A percentile compares a stretch with the other conserved stretches of the same genome.
Conservation (phyloP, 805 yeast genomes). For the Torulaspora delbrueckii region DNA sequence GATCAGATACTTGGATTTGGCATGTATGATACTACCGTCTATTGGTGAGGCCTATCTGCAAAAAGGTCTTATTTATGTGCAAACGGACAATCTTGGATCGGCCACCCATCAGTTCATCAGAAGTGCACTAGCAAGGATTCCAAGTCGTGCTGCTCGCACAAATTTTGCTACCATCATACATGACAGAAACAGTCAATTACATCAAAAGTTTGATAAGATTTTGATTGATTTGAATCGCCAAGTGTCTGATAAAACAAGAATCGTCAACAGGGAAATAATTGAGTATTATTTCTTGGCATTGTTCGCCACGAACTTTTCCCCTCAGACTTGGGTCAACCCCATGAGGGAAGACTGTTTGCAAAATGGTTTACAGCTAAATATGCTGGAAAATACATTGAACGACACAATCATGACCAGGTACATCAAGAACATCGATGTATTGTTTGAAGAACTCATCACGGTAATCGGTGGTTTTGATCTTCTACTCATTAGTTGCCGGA, state of each 20-base stretch:
- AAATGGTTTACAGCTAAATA: slow-evolving; percentile 16
- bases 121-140: slow-evolving; percentile 51
- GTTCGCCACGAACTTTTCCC: slow-evolving; percentile 26
- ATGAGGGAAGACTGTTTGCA: not conserved
- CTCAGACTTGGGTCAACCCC: slow-evolving; percentile 21
- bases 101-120: slow-evolving; percentile 38
- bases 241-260: slow-evolving; percentile 23
- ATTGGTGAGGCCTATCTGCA: slow-evolving; percentile 52
- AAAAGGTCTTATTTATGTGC: slow-evolving; percentile 26
- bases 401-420: slow-evolving; percentile 28
- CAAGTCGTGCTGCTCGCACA: slow-evolving; percentile 43
- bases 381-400: slow-evolving; percentile 17
- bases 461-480: slow-evolving; percentile 31
- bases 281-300: slow-evolving; percentile 31
- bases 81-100: slow-evolving; percentile 23
- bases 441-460: slow-evolving; percentile 23
- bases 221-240: slow-evolving; percentile 21
- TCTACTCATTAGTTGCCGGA: slow-evolving; percentile 8
- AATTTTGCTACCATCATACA: slow-evolving; percentile 41
- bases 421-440: slow-evolving; percentile 24
- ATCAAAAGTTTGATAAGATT: slow-evolving; percentile 22
- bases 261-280: slow-evolving; percentile 32
- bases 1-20: slow-evolving; percentile 45
- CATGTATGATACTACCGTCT: slow-evolving; percentile 58
- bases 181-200: slow-evolving; percentile 34